Percentiles rank a stretch among this genome's conserved stretches.
These are phyloP conservation scores for Bremia lactucae DNA, from an alignment of 352 stramenopile species.

Conservation along the genomic window DNA sequence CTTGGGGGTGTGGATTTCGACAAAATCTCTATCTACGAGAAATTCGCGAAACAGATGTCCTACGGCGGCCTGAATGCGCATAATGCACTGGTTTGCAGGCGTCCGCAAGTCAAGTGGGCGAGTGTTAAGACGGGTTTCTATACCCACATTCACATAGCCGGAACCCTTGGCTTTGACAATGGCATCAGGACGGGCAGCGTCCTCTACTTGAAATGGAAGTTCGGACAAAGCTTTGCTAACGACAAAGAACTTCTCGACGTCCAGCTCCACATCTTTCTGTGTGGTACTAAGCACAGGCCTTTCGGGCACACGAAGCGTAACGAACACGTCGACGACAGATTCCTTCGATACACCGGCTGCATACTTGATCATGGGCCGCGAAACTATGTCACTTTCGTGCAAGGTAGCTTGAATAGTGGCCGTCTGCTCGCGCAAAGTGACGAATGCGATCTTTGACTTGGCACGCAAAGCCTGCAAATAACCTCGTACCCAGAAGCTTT, in stretches of 20 bases:
- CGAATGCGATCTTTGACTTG: slow-evolving; percentile 92
- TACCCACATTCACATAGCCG: slow-evolving; percentile 77
- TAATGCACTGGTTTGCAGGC: slow-evolving; percentile 97
- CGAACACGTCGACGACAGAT: slow-evolving; percentile 94
- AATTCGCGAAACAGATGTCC: slow-evolving; percentile 96
- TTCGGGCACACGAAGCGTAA: slow-evolving; percentile 82
- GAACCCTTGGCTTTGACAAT: slow-evolving; percentile 75
- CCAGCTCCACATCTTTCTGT: slow-evolving; percentile 92
- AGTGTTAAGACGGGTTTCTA: slow-evolving; percentile 93
- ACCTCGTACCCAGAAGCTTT: slow-evolving; percentile 92
- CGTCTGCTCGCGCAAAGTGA: slow-evolving; percentile 93
- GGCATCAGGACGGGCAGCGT: slow-evolving; percentile 86
- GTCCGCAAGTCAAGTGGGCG: slow-evolving; percentile 95
- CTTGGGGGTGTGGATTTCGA: slow-evolving; percentile 99
- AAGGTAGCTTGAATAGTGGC: slow-evolving; percentile 93
- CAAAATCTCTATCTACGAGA: slow-evolving; percentile 90
- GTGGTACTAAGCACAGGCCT: slow-evolving; percentile 90
- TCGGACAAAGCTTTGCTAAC: slow-evolving; percentile 89
- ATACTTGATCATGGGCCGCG: slow-evolving; percentile 97
- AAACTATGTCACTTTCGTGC: slow-evolving; percentile 79
- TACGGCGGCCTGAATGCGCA: slow-evolving; percentile 94
- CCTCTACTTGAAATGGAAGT: slow-evolving; percentile 92
- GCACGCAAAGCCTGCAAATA: slow-evolving; percentile 91
- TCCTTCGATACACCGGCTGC: slow-evolving; percentile 89
- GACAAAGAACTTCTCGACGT: slow-evolving; percentile 90